Evolutionary conservation across 2,329 filamentous ascomycete genomes (phyloP).

Genomic region (Colletotrichum trifolii): DNA sequence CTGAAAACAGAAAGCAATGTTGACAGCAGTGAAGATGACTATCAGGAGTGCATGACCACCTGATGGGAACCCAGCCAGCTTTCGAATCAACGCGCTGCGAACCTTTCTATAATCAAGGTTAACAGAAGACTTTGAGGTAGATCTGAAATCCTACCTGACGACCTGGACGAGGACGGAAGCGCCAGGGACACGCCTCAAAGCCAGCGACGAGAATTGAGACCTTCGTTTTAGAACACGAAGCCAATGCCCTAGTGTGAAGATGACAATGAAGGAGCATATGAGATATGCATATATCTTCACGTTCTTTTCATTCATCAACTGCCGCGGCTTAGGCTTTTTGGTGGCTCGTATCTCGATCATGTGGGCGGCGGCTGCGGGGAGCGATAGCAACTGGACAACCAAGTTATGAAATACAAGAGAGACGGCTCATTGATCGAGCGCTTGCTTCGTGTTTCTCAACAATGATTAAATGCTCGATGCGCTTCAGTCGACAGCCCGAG

Average conservation of each 20-base stretch:
- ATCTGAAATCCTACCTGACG: not conserved
- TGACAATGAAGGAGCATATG: not conserved
- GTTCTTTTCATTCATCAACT: constrained; percentile 19
- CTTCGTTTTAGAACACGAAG: not conserved
- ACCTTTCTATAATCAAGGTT: not conserved
- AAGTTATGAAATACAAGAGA: too few species aligned
- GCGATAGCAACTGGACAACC: too few species aligned
- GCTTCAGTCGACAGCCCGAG: too few species aligned
- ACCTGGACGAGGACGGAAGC: not conserved
- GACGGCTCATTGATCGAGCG: too few species aligned
- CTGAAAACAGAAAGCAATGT: constrained; percentile 47
- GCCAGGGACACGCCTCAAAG: not conserved
- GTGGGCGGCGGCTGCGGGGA: not conserved
- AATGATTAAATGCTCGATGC: too few species aligned
- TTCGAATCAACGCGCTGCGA: not conserved
- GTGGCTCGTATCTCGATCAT: constrained; percentile 1
- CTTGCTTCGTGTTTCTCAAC: too few species aligned
- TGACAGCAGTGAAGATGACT: constrained; percentile 46
- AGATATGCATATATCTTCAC: constrained; percentile 4
- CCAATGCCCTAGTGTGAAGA: constrained; percentile 3
- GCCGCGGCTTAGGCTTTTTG: constrained; percentile 14
- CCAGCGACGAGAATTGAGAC: not conserved
- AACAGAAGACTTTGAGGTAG: not conserved
- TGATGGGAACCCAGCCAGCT: constrained; percentile 1
- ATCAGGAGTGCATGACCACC: constrained; percentile 45